Evolutionary conservation across 805 yeast species (phyloP).

Genomic region (Barnettozyma sucrosica): DNA sequence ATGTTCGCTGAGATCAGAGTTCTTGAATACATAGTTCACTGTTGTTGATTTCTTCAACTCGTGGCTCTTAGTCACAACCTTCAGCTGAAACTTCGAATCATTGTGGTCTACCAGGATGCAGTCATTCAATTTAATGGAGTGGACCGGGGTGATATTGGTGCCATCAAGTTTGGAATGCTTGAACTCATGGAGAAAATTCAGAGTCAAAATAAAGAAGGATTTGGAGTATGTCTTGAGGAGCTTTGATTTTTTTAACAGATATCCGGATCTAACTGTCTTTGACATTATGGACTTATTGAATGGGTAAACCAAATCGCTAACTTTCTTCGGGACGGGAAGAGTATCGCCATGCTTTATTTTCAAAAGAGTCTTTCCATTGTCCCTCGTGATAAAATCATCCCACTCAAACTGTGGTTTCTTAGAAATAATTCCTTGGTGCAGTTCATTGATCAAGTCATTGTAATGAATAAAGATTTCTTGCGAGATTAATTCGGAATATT

Average conservation of each 20-base stretch:
- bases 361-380: conserved; percentile 50
- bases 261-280: conserved; percentile 65
- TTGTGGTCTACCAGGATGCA: conserved; percentile 80
- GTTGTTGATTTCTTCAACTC: conserved; percentile 22
- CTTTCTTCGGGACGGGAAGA: conserved; percentile 49
- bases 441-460: conserved; percentile 56
- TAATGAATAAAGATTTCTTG: conserved; percentile 69
- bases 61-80: conserved; percentile 25
- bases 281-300: conserved; percentile 65
- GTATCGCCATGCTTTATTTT: conserved; percentile 36
- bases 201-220: conserved; percentile 86
- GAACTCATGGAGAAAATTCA: conserved; percentile 84
- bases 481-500: conserved; percentile 64
- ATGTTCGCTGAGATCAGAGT: conserved; percentile 51
- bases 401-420: conserved; percentile 80
- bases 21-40: conserved; percentile 86
- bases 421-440: conserved; percentile 62
- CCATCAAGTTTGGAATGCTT: conserved; percentile 72
- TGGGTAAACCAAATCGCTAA: conserved; percentile 58
- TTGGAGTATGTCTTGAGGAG: conserved; percentile 79
- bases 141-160: conserved; percentile 63
- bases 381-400: conserved; percentile 72
- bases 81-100: conserved; percentile 51
- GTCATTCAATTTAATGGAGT: conserved; percentile 71
- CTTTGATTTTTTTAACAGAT: conserved; percentile 81